Evolutionary conservation across 768 basidiomycete genomes (phyloP).

Genomic region (Mycena leptocephala): DNA sequence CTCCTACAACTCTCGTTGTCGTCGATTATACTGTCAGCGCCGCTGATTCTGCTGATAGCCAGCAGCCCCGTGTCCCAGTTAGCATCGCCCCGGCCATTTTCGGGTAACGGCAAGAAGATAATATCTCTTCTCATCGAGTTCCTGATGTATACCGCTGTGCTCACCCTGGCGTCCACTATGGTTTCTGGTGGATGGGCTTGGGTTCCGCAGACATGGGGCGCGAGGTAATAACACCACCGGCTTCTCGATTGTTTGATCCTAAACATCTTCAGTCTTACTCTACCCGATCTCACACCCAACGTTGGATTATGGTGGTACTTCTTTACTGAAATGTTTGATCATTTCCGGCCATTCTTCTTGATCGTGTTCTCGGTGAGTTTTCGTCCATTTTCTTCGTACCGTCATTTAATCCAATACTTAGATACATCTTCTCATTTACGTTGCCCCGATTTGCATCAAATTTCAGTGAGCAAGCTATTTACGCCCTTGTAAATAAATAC

Average conservation of each 20-base stretch:
- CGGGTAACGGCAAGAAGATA: conserved; percentile 45
- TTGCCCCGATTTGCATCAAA: conserved; percentile 89
- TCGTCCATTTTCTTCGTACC: neutral
- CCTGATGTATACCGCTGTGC: conserved; percentile 60
- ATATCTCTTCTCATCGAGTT: conserved; percentile 67
- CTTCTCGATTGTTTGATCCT: neutral
- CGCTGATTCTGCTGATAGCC: conserved; percentile 77
- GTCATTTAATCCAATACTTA: conserved; percentile 47
- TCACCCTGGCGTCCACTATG: conserved; percentile 69
- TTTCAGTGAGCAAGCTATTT: conserved; percentile 74
- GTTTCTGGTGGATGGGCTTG: conserved; percentile 77
- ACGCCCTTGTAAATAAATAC: neutral
- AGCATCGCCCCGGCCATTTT: conserved; percentile 69
- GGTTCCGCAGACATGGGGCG: conserved; percentile 88
- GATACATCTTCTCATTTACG: conserved; percentile 89
- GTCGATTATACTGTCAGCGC: conserved; percentile 76
- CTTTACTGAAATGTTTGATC: conserved; percentile 99
- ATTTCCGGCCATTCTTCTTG: conserved; percentile 96
- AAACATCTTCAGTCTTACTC: conserved; percentile 72
- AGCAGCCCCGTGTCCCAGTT: conserved; percentile 77
- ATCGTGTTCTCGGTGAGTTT: conserved; percentile 90
- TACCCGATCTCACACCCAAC: conserved; percentile 95
- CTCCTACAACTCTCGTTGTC: conserved; percentile 83
- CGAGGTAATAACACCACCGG: conserved; percentile 65
- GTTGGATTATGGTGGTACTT: conserved; percentile 99